phyloP scores from a whole-genome alignment of 345 rosid species.

The Arabidopsis suecica region DNA sequence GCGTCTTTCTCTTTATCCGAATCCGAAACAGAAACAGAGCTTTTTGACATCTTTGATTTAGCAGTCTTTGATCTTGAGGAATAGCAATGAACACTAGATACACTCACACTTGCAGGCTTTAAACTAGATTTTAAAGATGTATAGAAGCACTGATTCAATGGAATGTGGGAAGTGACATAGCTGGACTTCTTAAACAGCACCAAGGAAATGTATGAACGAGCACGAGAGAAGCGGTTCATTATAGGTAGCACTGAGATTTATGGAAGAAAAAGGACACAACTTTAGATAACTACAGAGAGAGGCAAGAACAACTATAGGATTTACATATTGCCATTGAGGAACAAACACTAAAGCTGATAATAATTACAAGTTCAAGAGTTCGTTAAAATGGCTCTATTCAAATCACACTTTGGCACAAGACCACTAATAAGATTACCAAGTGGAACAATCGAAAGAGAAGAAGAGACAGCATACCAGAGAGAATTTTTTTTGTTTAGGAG shows the following conservation, averaged over 20 bases:
- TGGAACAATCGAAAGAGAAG: too few relatives aligned
- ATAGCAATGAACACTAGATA: conserved; percentile 54
- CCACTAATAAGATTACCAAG: too few relatives aligned
- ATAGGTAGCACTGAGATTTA: conserved; percentile 6
- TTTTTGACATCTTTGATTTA: conserved; percentile 39
- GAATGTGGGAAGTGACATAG: conserved; percentile 38
- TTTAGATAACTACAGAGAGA: background rate
- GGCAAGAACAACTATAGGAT: too few relatives aligned
- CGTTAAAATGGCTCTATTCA: too few relatives aligned
- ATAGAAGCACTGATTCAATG: conserved; percentile 41
- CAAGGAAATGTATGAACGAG: conserved; percentile 56
- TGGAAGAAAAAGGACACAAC: background rate
- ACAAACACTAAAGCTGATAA: too few relatives aligned
- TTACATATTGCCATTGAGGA: too few relatives aligned
- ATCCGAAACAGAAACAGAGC: conserved; percentile 26
- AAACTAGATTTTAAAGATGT: conserved; percentile 37
- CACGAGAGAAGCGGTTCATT: conserved; percentile 64
- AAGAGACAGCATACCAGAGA: too few relatives aligned
- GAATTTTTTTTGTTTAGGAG: too few relatives aligned
- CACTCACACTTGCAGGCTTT: conserved; percentile 37
- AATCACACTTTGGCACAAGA: too few relatives aligned
- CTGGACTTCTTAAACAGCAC: conserved; percentile 52
- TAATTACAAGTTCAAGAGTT: too few relatives aligned
- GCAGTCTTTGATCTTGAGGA: conserved; percentile 50
- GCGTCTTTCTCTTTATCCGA: conserved; percentile 64